Conservation (phyloP, 164 flowering plant species). For the Vitis amurensis region DNA sequence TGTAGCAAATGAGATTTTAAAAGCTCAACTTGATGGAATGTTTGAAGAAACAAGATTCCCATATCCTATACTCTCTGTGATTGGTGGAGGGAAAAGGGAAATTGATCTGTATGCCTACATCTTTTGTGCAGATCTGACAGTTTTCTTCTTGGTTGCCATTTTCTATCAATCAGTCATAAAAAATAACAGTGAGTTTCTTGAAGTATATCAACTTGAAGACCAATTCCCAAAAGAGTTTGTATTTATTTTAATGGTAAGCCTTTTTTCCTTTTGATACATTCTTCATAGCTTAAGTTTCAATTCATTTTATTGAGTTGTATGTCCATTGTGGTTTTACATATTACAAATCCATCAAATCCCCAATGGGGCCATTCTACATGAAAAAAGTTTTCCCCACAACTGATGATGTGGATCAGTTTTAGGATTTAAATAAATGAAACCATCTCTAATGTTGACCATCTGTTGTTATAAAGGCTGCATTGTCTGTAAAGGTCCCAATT, state of each 20-base stretch:
- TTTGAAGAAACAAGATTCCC: slow-evolving; percentile 64
- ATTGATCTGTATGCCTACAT: slow-evolving; percentile 82
- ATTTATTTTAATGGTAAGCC: slow-evolving; percentile 64
- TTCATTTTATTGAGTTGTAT: not conserved
- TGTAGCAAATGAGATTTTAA: slow-evolving; percentile 67
- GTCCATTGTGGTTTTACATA: not conserved
- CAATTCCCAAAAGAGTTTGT: slow-evolving; percentile 88
- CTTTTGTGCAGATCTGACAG: slow-evolving; percentile 80
- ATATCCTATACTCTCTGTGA: slow-evolving; percentile 65
- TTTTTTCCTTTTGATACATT: not conserved
- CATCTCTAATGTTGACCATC: not conserved
- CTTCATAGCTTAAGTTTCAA: not conserved
- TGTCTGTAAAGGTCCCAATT: not conserved
- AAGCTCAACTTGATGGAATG: slow-evolving; percentile 41
- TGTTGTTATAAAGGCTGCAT: not conserved
- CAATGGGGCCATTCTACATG: too few relatives aligned
- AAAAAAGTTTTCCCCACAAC: not conserved
- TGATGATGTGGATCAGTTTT: not conserved
- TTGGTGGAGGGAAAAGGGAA: slow-evolving; percentile 85
- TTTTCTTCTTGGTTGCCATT: slow-evolving; percentile 77
- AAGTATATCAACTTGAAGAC: slow-evolving; percentile 90
- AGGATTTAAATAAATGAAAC: not conserved
- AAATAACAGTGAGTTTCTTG: slow-evolving; percentile 72
- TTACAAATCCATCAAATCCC: not conserved
- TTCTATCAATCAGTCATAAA: slow-evolving; percentile 79